These are phyloP conservation scores for Auriscalpium orientale DNA, from an alignment of 768 basidiomycete genomes.

Conservation along the genomic window DNA sequence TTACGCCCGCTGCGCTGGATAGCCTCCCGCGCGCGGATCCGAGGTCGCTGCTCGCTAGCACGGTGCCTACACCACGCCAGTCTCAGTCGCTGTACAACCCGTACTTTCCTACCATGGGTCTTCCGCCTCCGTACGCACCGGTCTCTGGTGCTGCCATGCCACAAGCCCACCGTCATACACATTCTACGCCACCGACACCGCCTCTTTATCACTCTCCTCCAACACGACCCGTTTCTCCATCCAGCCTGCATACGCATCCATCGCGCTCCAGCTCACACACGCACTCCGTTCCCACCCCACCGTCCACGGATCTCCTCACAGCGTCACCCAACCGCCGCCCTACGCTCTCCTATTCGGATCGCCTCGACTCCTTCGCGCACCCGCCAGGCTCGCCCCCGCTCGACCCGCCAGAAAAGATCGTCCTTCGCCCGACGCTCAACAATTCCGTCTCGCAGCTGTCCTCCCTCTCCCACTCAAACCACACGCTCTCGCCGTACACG, in stretches of 20 bases:
- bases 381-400: conserved; percentile 27
- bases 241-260: conserved; percentile 42
- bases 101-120: conserved; percentile 1
- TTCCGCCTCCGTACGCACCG: conserved; percentile 4
- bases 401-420: conserved; percentile 46
- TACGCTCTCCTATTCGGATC: conserved; percentile 27
- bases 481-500: conserved; percentile 92
- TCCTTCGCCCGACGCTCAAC: conserved; percentile 58
- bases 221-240: conserved; percentile 38
- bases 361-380: conserved; percentile 22
- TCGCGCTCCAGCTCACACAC: conserved; percentile 41
- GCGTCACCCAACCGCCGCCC: conserved; percentile 5
- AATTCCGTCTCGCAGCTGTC: conserved; percentile 80
- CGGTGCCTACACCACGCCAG: neutral
- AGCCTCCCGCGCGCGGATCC: conserved; percentile 1
- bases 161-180: conserved; percentile 12
- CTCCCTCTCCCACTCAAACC: conserved; percentile 81
- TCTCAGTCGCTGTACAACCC: conserved; percentile 10
- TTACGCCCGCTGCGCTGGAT: conserved; percentile 2
- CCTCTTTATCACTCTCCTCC: conserved; percentile 19
- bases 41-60: neutral
- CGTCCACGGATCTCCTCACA: conserved; percentile 26
- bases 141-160: conserved; percentile 2
- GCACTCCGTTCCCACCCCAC: conserved; percentile 40
- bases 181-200: conserved; percentile 19